Conservation (phyloP, 1,284 basidiomycete species). For the Fomitiporia mediterranea region DNA sequence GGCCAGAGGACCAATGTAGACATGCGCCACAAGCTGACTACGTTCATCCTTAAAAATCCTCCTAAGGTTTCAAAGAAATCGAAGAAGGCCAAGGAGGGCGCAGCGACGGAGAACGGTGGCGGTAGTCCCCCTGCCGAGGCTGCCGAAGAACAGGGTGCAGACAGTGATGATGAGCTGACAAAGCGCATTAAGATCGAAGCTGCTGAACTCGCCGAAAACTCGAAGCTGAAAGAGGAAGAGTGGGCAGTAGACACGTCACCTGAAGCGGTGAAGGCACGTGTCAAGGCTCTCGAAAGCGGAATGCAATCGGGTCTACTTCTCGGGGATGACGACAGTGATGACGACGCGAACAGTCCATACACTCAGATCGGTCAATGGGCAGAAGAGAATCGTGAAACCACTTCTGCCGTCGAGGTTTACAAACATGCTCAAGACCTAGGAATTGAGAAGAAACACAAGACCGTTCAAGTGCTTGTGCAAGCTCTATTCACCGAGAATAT, state of each 20-base stretch:
- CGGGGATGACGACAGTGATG: constrained; percentile 86
- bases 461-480: constrained; percentile 81
- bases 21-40: constrained; percentile 96
- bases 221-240: constrained; percentile 63
- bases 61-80: constrained; percentile 82
- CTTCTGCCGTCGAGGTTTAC: constrained; percentile 64
- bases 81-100: constrained; percentile 54
- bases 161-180: constrained; percentile 78
- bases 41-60: constrained; percentile 97
- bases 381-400: constrained; percentile 65
- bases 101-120: constrained; percentile 34
- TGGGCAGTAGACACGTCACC: constrained; percentile 91
- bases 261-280: constrained; percentile 86
- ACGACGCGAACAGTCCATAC: constrained; percentile 86
- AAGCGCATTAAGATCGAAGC: constrained; percentile 84
- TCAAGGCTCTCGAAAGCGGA: constrained; percentile 70
- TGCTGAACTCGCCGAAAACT: constrained; percentile 65
- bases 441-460: constrained; percentile 95
- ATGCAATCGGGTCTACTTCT: constrained; percentile 52
- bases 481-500: constrained; percentile 83
- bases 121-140: constrained; percentile 37
- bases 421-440: constrained; percentile 91
- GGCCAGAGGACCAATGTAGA: constrained; percentile 90
- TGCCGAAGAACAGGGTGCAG: constrained; percentile 49
- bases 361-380: constrained; percentile 83